Base-by-base conservation (phyloP, 306 rosid genomes). In the Coriaria nepalensis region DNA sequence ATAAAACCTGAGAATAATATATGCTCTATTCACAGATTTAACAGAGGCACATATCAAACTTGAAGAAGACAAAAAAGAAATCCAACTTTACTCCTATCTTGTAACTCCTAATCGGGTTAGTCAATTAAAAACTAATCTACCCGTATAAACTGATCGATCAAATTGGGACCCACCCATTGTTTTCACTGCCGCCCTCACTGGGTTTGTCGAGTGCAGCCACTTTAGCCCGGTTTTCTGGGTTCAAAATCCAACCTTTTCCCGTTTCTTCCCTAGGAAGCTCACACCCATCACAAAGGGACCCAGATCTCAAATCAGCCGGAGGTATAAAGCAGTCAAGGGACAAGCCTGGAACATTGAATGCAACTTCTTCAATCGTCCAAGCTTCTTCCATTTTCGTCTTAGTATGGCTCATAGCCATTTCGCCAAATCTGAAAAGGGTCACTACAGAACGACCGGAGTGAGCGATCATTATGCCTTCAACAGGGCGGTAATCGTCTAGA, bases 311-410 rank as follows among this genome's bases (percentile, higher is more conserved):
- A 60, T 87, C 96, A 32, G 94, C 87, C 6, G 96, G 96, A 57
- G 96, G 96, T 35, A 87, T 87, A 75, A 87, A 87, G 75, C 96
- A 87, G 63, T 87, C 96, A 29, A 77, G n/a, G 0, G 96, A 87
- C 15, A 87, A 75, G 9, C 96, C 96, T 0, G 93, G 84, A 49
- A 87, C 75, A 47, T 87, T 87, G 67, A 87, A 87, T 0, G 94
- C 96, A 32, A 82, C 96, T 73, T 87, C 96, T 52, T 87, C 94
- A 4, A 86, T 86, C n/a, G 86, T 79, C 96, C 96, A 86, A 13
- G 90, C 94, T 69, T 86, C 94, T 73, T 87, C 96, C 96, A 87
- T 87, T 68, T 53, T 87, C 9, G 96, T 87, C 69, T 87, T 87
- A 53, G 85, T 77, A 49, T 87, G 96, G 68, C 96, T 87, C 96